Conservation (phyloP, 2,329 filamentous ascomycete species). For the Sphaerostilbella broomeana region DNA sequence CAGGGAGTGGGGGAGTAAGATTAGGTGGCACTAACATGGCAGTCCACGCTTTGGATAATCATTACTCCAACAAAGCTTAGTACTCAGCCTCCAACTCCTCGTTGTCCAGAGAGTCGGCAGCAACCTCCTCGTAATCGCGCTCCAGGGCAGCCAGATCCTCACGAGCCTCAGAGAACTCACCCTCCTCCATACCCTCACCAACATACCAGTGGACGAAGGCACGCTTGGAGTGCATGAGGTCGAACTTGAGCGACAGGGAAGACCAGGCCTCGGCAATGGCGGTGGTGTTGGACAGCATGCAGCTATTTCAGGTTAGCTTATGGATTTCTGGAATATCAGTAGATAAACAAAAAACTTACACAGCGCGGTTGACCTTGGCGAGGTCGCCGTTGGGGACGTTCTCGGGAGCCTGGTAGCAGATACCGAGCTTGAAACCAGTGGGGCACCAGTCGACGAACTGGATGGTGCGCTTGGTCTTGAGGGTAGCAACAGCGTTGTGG, state of each 20-base stretch:
- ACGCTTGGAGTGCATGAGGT: slow-evolving; percentile 99
- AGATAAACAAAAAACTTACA: slow-evolving; percentile 56
- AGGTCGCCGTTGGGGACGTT: slow-evolving; percentile 95
- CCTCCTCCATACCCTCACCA: slow-evolving; percentile 99
- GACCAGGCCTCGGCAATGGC: slow-evolving; percentile 98
- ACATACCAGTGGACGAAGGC: slow-evolving; percentile 99
- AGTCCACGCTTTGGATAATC: slow-evolving; percentile 13
- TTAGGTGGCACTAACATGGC: slow-evolving; percentile 19
- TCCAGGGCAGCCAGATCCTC: slow-evolving; percentile 97
- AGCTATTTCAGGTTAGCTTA: slow-evolving; percentile 43
- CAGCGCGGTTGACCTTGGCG: slow-evolving; percentile 95
- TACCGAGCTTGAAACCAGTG: slow-evolving; percentile 99
- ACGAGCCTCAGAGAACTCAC: slow-evolving; percentile 98
- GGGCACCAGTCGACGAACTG: slow-evolving; percentile 99
- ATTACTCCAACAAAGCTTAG: slow-evolving; percentile 41
- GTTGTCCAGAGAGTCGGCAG: slow-evolving; percentile 83
- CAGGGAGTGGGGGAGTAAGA: slow-evolving; percentile 24
- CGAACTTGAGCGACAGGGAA: slow-evolving; percentile 94
- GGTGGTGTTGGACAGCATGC: slow-evolving; percentile 99
- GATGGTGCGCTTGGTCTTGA: slow-evolving; percentile 99
- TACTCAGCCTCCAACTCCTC: slow-evolving; percentile 90
- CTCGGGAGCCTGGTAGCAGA: slow-evolving; percentile 98
- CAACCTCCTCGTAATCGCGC: slow-evolving; percentile 98
- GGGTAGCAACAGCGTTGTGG: slow-evolving; percentile 82
- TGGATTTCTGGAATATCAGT: too few relatives aligned